Base-by-base conservation (phyloP, 2,329 filamentous ascomycete genomes). In the Ophiocordyceps camponoti-rufipedis region DNA sequence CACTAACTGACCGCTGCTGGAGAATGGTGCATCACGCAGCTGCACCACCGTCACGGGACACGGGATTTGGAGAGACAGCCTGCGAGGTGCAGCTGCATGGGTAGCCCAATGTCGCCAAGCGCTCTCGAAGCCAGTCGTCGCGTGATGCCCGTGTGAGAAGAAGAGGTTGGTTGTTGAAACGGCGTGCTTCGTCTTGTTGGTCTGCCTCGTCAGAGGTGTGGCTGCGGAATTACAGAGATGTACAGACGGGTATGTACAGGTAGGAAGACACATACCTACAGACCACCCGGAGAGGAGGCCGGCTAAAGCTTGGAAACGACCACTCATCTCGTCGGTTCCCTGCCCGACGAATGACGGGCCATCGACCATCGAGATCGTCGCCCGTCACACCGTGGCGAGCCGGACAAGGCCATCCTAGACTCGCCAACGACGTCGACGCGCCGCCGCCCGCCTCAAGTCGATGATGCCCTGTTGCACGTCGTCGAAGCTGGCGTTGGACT, bases 381-480 rank as follows among this genome's bases (percentile, higher is more conserved):
- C 38, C 16, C 10, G 16, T 23, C 16, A 40, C 33, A 16, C 13
- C 33, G 33, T 14, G 33, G 6, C n/a, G 6, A 14, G 7, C 38
- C 38, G 7, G 12, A 40, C n/a, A 18, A 19, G 18, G 18, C 18
- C 18, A 28, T 41, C 39, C 41, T 42, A 42, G 23, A 13, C n/a
- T 12, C 23, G 28, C 4, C 5, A 5, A 14, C 41, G 41, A 9
- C 23, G 23, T 6, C 38, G 11, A 40, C 42, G 35, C 16, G 31
- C 18, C 8, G 45, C 47, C 32, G 49, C 51, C 19, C 48, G 54
- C 48, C 54, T 55, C 29, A 65, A 48, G 32, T 55, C 51, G 48
- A 51, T 50, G 6, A 65, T 64, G 23, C 58, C 54, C 40, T 55
- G 54, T 42, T 54, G 53, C 12, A 65, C 54, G n/a, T 65, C 58